phyloP scores from a whole-genome alignment of 768 basidiomycete species.

The Pulveroboletus sp. region DNA sequence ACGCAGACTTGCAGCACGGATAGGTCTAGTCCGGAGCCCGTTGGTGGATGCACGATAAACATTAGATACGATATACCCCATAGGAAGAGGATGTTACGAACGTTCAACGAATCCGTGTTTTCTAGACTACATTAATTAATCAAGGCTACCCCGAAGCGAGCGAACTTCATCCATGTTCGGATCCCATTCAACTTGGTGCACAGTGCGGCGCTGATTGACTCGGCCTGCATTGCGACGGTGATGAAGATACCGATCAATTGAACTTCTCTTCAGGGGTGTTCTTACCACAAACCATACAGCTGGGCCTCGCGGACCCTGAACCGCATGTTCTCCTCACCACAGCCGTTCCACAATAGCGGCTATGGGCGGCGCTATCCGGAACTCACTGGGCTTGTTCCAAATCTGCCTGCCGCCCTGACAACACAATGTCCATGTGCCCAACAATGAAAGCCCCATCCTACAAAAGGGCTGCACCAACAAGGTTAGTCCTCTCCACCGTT shows the following conservation, averaged over 20 bases:
- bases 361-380: no score
- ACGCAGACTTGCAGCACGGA: slow-evolving; percentile 78
- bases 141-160: no score
- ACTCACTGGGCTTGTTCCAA: slow-evolving; percentile 3
- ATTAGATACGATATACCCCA: neutral
- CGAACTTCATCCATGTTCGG: no score
- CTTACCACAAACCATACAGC: neutral
- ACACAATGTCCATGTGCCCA: slow-evolving; percentile 5
- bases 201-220: neutral
- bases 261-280: neutral
- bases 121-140: slow-evolving; percentile 1
- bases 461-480: slow-evolving; percentile 7
- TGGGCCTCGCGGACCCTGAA: neutral
- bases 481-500: neutral
- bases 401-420: slow-evolving; percentile 2
- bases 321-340: neutral
- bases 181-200: neutral
- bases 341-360: neutral
- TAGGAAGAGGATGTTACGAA: slow-evolving; percentile 1
- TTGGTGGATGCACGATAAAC: slow-evolving; percentile 12
- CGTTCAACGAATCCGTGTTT: slow-evolving; percentile 1
- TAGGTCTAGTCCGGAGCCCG: slow-evolving; percentile 57
- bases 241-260: slow-evolving; percentile 6
- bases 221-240: slow-evolving; percentile 8
- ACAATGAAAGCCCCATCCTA: slow-evolving; percentile 12